Evolutionary conservation across 164 flowering plant genomes (phyloP).

Genomic region (Stephania yunnanensis): DNA sequence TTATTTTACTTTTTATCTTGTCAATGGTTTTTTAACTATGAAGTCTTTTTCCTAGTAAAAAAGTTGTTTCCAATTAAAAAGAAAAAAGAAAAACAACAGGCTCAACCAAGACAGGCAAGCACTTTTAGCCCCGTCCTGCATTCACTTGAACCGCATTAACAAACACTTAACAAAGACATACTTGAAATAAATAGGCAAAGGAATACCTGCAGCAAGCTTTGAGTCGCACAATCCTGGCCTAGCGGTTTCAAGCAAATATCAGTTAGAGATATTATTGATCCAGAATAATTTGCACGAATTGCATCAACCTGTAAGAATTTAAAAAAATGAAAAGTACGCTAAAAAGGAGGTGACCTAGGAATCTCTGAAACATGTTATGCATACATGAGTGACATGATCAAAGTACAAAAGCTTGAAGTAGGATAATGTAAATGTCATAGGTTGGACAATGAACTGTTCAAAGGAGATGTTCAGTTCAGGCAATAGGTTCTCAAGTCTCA

Average conservation of each 20-base stretch:
- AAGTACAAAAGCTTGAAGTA: not conserved
- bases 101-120: not conserved
- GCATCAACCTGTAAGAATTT: conserved; percentile 57
- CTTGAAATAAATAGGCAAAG: not conserved
- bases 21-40: no score
- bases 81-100: not conserved
- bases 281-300: conserved; percentile 75
- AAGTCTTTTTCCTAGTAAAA: no score
- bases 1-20: no score
- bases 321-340: not conserved
- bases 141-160: no score
- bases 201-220: conserved; percentile 83
- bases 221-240: conserved; percentile 88
- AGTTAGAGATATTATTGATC: conserved; percentile 55
- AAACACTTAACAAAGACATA: not conserved
- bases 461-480: conserved; percentile 12
- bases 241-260: conserved; percentile 96
- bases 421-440: not conserved
- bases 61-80: not conserved
- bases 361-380: not conserved
- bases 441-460: not conserved
- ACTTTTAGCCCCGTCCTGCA: not conserved
- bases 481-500: not conserved
- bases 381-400: not conserved
- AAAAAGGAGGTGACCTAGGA: not conserved